Evolutionary conservation across 129 eudicot genomes (phyloP), one percentile per base, ranked within the genome.

Genomic region (Silybum marianum): DNA sequence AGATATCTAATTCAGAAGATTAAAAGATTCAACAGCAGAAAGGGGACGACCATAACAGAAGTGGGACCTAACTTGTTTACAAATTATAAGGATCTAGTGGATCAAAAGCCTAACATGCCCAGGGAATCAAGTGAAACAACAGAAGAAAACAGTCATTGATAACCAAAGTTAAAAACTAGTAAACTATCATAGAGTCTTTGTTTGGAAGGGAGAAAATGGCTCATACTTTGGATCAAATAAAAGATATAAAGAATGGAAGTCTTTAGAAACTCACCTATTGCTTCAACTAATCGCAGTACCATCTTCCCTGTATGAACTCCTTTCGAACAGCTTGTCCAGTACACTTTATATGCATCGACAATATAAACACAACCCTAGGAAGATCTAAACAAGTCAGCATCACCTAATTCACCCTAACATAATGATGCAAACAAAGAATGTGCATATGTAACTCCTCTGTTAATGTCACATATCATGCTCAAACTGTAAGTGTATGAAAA

Each of bases 231-330:
- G 68, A 38, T 26, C 24, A 46, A 38, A 46, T 28, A 54, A 4
- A 44, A 46, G 34, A 66, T 18, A 21, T 58, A 34, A 39, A 67
- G n/a, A 73, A 9, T 6, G 22, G 21, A 63, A 38, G 23, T 75
- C 36, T 67, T 54, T 81, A 76, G 74, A 80, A 87, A 78, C 97
- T 93, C 81, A 96, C 99, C 97, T 63, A 96, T 93, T 66, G 99
- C 99, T 90, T 96, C 99, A 66, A 96, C 99, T 67, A 93, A 70
- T 16, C 90, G 90, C 8, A 96, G 84, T 46, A 96, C 99, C 99
- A 96, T 96, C 88, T 93, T 84, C 58, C 99, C 99, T 3, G 98
- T 81, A 86, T 89, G 99, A 78, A 88, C 69, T 68, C 99, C 98
- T 84, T 93, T 91, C 21, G 89, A 84, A 87, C 99, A 96, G 85